Evolutionary conservation across 1,284 basidiomycete genomes (phyloP).

Genomic region (Cutaneotrichosporon sp.): DNA sequence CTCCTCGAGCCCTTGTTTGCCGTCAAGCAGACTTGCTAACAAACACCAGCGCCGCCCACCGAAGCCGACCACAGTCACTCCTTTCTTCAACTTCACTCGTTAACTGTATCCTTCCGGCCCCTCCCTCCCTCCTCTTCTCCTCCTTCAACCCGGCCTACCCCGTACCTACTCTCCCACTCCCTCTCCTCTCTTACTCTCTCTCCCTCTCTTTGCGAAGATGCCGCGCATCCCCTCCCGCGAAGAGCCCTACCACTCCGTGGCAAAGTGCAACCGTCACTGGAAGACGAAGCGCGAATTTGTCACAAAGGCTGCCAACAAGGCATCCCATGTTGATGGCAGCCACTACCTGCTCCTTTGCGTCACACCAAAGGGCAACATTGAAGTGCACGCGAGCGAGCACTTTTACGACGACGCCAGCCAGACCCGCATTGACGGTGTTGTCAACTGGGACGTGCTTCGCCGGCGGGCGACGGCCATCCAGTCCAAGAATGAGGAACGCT

Average conservation of each 20-base stretch:
- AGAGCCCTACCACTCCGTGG: constrained; percentile 53
- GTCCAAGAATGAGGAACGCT: constrained; percentile 17
- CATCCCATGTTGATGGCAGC: constrained; percentile 53
- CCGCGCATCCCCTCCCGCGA: constrained; percentile 54
- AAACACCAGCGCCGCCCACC: constrained; percentile 1
- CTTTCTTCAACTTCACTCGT: neutral
- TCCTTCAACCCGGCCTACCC: too few relatives aligned
- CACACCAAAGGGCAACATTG: constrained; percentile 53
- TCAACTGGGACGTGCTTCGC: constrained; percentile 29
- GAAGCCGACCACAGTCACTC: constrained; percentile 7
- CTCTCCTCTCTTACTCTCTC: neutral
- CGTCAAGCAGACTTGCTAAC: neutral
- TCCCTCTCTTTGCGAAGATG: constrained; percentile 33
- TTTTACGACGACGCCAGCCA: constrained; percentile 34
- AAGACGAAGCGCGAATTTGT: constrained; percentile 55
- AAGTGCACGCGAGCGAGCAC: constrained; percentile 53
- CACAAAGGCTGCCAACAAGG: constrained; percentile 52
- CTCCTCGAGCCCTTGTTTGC: neutral
- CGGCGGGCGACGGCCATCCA: constrained; percentile 15
- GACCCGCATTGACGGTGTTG: constrained; percentile 25
- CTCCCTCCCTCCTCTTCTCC: neutral
- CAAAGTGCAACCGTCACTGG: constrained; percentile 54
- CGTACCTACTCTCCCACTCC: too few relatives aligned
- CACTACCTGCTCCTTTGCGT: constrained; percentile 56
- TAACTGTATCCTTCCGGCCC: neutral